phyloP scores from a whole-genome alignment of 768 basidiomycete genomes.

The Amanita jacksonii region DNA sequence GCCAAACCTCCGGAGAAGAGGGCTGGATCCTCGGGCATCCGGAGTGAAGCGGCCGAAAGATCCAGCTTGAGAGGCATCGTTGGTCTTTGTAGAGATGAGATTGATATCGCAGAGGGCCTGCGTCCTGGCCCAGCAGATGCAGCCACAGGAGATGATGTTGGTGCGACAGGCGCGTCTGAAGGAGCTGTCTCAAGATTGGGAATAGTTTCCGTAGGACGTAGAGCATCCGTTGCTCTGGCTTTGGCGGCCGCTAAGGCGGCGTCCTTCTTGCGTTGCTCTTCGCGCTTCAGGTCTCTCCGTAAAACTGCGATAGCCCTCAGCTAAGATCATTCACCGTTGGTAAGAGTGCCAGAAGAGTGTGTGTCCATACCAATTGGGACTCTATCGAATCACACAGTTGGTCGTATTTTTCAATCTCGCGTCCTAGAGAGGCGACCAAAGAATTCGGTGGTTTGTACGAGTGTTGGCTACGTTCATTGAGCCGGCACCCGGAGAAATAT shows the following conservation, averaged over 20 bases:
- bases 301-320: constrained; percentile 63
- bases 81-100: constrained; percentile 71
- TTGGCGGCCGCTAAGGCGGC: constrained; percentile 11
- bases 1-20: constrained; percentile 52
- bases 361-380: constrained; percentile 51
- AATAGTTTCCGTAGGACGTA: not conserved
- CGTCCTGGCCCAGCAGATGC: constrained; percentile 27
- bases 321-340: constrained; percentile 27
- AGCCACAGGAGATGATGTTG: constrained; percentile 22
- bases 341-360: not conserved
- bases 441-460: constrained; percentile 56
- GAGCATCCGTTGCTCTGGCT: constrained; percentile 14
- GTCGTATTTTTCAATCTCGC: constrained; percentile 72
- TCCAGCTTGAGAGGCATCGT: constrained; percentile 71
- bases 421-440: constrained; percentile 54
- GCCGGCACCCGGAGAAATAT: not conserved
- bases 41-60: constrained; percentile 58
- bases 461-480: constrained; percentile 22
- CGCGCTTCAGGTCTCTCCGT: constrained; percentile 56
- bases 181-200: not conserved
- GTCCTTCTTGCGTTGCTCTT: constrained; percentile 43
- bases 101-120: constrained; percentile 68
- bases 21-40: constrained; percentile 49
- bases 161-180: constrained; percentile 1
- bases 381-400: constrained; percentile 75